A percentile compares a stretch with the other conserved stretches of the same genome.
These are phyloP conservation scores for Pythium myriotylum DNA, from an alignment of 352 stramenopile genomes.

Conservation along the genomic window DNA sequence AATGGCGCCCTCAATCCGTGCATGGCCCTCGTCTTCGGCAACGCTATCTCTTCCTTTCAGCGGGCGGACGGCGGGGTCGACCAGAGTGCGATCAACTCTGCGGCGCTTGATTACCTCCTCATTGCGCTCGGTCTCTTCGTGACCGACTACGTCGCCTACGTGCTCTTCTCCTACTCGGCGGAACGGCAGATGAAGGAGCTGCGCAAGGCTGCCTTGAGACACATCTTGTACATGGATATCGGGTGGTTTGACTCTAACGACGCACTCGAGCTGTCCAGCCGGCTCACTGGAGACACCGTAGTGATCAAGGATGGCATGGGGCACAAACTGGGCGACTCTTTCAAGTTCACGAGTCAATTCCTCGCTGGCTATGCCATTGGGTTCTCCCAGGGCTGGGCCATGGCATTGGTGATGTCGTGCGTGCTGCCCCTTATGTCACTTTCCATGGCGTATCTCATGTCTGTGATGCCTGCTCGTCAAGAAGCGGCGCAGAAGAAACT, in stretches of 20 bases:
- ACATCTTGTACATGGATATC: no score
- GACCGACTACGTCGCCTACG: slow-evolving; percentile 38
- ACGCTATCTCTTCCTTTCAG: slow-evolving; percentile 31
- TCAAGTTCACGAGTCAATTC: slow-evolving; percentile 23
- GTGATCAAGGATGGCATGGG: no score
- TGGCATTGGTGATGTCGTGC: slow-evolving; percentile 24
- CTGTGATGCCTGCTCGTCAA: neutral
- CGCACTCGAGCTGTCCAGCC: no score
- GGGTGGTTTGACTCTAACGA: no score
- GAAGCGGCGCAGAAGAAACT: neutral
- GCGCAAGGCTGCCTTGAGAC: no score
- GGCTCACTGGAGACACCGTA: no score
- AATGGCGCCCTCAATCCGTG: slow-evolving; percentile 34
- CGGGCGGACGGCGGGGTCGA: slow-evolving; percentile 13
- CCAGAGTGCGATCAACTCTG: slow-evolving; percentile 24
- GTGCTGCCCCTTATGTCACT: slow-evolving; percentile 19
- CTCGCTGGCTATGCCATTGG: slow-evolving; percentile 20
- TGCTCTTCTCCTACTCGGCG: no score
- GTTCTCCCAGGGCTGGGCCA: slow-evolving; percentile 25
- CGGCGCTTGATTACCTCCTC: slow-evolving; percentile 31
- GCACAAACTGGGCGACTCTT: no score
- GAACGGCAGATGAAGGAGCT: no score
- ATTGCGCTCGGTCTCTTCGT: slow-evolving; percentile 37
- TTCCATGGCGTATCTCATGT: slow-evolving; percentile 4
- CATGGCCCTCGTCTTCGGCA: slow-evolving; percentile 37